Percentiles rank a stretch among this genome's conserved stretches.
Conservation (phyloP, 1,139 yeast species). For the Suhomyces choctaworum region DNA sequence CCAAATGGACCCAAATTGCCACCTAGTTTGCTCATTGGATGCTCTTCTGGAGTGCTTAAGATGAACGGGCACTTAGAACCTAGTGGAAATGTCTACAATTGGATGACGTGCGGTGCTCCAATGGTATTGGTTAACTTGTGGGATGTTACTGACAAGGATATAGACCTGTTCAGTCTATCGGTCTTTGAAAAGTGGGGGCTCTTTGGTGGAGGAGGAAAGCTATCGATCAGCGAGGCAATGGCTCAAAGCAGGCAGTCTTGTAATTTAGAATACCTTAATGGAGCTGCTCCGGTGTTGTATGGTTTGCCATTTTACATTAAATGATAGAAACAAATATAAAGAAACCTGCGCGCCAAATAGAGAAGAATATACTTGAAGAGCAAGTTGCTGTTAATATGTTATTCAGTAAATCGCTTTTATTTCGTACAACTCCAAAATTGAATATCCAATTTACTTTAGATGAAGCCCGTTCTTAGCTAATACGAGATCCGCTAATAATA, state of each 20-base stretch:
- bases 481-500: too few relatives aligned
- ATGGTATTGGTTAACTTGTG: constrained; percentile 83
- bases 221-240: constrained; percentile 53
- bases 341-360: neutral
- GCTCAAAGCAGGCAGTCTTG: constrained; percentile 58
- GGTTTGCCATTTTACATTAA: constrained; percentile 59
- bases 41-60: constrained; percentile 78
- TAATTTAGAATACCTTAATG: constrained; percentile 65
- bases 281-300: constrained; percentile 79
- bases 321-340: too few relatives aligned
- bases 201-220: constrained; percentile 20
- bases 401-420: too few relatives aligned
- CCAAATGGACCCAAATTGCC: constrained; percentile 42
- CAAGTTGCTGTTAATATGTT: too few relatives aligned
- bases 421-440: too few relatives aligned
- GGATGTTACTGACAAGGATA: constrained; percentile 97
- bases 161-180: constrained; percentile 69
- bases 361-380: too few relatives aligned
- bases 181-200: constrained; percentile 67
- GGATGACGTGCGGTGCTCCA: constrained; percentile 79
- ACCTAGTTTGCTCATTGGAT: constrained; percentile 81
- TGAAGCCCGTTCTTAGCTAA: too few relatives aligned
- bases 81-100: constrained; percentile 73
- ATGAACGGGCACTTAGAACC: constrained; percentile 66
- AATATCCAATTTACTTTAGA: too few relatives aligned